Conservation (phyloP, 1,284 basidiomycete genomes). For the Somion occarium region DNA sequence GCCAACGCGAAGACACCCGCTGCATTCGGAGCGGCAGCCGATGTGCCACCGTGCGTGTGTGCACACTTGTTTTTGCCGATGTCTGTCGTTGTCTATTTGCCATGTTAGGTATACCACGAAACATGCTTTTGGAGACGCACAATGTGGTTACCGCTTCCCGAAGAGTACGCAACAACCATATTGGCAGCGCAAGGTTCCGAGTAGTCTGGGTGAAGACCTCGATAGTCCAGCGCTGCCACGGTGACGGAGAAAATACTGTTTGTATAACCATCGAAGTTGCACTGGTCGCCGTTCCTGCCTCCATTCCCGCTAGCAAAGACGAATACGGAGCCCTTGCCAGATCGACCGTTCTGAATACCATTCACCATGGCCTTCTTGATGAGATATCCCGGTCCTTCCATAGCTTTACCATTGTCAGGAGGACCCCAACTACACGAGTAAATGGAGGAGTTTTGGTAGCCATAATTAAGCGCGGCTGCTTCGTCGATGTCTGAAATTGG, state of each 20-base stretch:
- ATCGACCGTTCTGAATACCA: slow-evolving; percentile 88
- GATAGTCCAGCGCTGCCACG: slow-evolving; percentile 89
- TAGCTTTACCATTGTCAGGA: slow-evolving; percentile 90
- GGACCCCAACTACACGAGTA: slow-evolving; percentile 99
- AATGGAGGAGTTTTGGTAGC: slow-evolving; percentile 89
- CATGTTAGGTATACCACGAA: too few relatives aligned
- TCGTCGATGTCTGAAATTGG: slow-evolving; percentile 99
- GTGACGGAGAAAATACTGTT: slow-evolving; percentile 98
- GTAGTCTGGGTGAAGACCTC: slow-evolving; percentile 93
- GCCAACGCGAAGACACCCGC: slow-evolving; percentile 90
- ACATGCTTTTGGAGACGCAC: too few relatives aligned
- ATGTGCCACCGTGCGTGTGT: slow-evolving; percentile 88
- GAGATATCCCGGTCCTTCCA: slow-evolving; percentile 92
- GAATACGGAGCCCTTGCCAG: slow-evolving; percentile 89
- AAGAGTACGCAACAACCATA: slow-evolving; percentile 94
- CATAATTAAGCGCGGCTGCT: slow-evolving; percentile 92
- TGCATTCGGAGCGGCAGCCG: slow-evolving; percentile 95
- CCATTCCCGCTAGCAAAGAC: slow-evolving; percentile 99
- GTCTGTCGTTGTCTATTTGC: slow-evolving; percentile 94
- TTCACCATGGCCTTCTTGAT: slow-evolving; percentile 96
- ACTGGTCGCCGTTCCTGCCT: slow-evolving; percentile 89
- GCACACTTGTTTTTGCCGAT: slow-evolving; percentile 85
- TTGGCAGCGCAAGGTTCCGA: slow-evolving; percentile 97
- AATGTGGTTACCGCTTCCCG: slow-evolving; percentile 91
- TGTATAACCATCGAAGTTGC: slow-evolving; percentile 99